A percentile compares a stretch with the other conserved stretches of the same genome.
Evolutionary conservation across 164 flowering plant genomes (phyloP).

Genomic region (Nymphaea thermarum): DNA sequence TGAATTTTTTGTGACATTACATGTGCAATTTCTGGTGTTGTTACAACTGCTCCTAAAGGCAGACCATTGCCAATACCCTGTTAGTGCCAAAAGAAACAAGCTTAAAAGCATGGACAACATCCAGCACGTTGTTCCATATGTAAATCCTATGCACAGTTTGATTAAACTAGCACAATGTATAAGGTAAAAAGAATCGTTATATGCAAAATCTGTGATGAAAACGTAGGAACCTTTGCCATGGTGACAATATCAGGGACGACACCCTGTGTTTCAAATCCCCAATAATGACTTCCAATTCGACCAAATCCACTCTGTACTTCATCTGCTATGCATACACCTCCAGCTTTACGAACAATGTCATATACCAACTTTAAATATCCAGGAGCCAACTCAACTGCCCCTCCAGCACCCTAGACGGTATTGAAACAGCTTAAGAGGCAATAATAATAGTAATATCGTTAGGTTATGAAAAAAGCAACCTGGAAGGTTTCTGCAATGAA

Average conservation of each 20-base stretch:
- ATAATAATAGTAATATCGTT: no score
- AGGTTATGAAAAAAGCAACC: conserved; percentile 24
- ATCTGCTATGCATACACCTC: conserved; percentile 98
- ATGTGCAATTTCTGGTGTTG: conserved; percentile 90
- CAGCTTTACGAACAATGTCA: conserved; percentile 84
- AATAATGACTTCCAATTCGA: conserved; percentile 91
- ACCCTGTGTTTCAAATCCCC: conserved; percentile 96
- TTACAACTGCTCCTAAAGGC: conserved; percentile 94
- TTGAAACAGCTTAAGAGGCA: background rate
- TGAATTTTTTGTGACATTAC: conserved; percentile 83
- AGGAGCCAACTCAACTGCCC: conserved; percentile 96
- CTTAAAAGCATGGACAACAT: background rate
- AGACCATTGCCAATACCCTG: conserved; percentile 99
- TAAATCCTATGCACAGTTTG: background rate
- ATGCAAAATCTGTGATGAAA: background rate
- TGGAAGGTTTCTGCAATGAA: conserved; percentile 97
- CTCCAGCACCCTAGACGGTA: conserved; percentile 77
- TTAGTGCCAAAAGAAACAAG: background rate
- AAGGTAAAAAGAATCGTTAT: background rate
- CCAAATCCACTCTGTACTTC: conserved; percentile 99
- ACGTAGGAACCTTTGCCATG: conserved; percentile 82
- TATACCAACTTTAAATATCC: conserved; percentile 85
- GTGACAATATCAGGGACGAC: conserved; percentile 95
- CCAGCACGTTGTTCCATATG: background rate
- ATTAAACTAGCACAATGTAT: background rate